Evolutionary conservation across 23 red algal genomes (phyloP), one percentile per base, ranked within the genome.

Genomic region (Cyanidiococcus yangmingshanensis): DNA sequence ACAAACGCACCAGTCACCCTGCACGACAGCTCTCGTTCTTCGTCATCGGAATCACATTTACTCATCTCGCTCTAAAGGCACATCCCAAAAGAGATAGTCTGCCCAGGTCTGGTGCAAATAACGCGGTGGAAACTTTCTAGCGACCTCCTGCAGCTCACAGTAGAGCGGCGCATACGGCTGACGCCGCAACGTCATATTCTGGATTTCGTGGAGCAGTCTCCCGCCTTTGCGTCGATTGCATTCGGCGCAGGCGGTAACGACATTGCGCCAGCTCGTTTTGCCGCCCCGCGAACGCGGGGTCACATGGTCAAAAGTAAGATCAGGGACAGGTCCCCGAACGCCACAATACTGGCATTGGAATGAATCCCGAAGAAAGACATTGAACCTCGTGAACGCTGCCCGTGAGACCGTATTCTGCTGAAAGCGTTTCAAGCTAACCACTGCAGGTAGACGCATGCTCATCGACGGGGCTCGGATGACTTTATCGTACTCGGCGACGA

Each of bases 311-410:
- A 90, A 96, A 0, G 92, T 90, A 3, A 96, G 79, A 59, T 96
- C 83, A 0, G 77, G 74, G 1, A 79, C 71, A 2, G 68, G 41
- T 50, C 80, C 80, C 21, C 83, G 41, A 0, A 77, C 1, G 36
- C 87, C 92, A 50, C 92, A 96, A 82, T 96, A 96, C 82, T 96
- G 92, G 59, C 92, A 96, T 0, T 76, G 74, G 83, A 96, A 96
- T n/a, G 82, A n/a, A 59, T 96, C 92, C 37, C 92, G 76, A 34
- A 96, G 74, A 31, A 90, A 96, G 57, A 96, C 83, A 40, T 96
- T 96, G 84, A 89, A 96, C 0, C 92, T 39, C 0, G 87, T 87
- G 67, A 96, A 96, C 50, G 92, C 83, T 15, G 57, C 1, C 24
- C 71, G 40, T 41, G 68, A 58, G 33, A 33, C 33, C n/a, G 80